These are phyloP conservation scores for Ascomycota sp. DNA, from an alignment of 2,329 filamentous ascomycete species.

Conservation along the genomic window DNA sequence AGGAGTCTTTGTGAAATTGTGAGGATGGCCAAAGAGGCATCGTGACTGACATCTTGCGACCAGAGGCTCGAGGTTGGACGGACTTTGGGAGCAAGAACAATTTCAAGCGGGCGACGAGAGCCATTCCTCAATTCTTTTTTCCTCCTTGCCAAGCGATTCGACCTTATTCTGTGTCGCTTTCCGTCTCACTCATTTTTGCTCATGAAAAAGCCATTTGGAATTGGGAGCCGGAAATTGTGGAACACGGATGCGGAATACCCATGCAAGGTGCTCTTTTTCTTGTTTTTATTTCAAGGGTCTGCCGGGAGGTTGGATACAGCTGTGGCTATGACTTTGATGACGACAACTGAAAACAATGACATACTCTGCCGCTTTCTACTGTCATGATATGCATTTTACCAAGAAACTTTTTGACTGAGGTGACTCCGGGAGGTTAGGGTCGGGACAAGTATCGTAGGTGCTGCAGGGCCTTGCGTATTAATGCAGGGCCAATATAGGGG, in stretches of 20 bases:
- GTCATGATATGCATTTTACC: too few relatives aligned
- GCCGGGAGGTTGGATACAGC: too few relatives aligned
- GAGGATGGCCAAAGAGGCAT: slow-evolving; percentile 14
- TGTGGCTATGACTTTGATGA: background rate
- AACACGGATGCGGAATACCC: slow-evolving; percentile 1
- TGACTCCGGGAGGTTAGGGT: too few relatives aligned
- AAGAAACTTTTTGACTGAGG: too few relatives aligned
- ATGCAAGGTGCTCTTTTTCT: background rate
- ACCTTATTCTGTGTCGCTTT: background rate
- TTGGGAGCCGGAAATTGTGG: background rate
- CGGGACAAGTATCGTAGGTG: too few relatives aligned
- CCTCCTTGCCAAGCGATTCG: background rate
- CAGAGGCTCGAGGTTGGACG: too few relatives aligned
- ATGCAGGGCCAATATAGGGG: too few relatives aligned
- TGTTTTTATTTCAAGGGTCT: too few relatives aligned
- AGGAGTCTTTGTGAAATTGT: slow-evolving; percentile 23
- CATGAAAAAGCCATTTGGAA: background rate
- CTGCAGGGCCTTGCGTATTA: too few relatives aligned
- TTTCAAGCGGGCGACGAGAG: background rate
- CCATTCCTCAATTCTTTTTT: background rate
- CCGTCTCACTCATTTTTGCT: background rate
- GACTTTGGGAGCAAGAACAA: too few relatives aligned
- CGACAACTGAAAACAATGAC: background rate
- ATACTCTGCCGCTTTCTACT: too few relatives aligned
- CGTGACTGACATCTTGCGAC: background rate